A percentile compares a stretch with the other conserved stretches of the same genome.
Evolutionary conservation across 2,329 filamentous ascomycete genomes (phyloP).

Genomic region (Nemania sp.): DNA sequence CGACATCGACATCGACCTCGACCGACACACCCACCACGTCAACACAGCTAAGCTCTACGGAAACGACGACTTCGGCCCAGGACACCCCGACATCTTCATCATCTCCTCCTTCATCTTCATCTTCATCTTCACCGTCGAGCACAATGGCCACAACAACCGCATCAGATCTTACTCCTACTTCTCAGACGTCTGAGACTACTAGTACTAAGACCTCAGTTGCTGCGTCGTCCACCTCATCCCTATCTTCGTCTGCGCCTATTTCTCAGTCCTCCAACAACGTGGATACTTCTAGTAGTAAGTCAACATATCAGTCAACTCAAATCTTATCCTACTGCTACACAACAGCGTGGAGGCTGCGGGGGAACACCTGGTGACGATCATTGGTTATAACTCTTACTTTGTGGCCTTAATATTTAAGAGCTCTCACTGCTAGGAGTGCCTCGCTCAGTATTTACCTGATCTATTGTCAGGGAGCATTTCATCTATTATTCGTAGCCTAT

Average conservation of each 20-base stretch:
- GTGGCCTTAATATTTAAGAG: too few species aligned
- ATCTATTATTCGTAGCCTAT: not conserved
- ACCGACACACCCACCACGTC: constrained; percentile 18
- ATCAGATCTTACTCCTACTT: constrained; percentile 13
- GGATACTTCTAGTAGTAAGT: constrained; percentile 13
- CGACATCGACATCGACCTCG: constrained; percentile 11
- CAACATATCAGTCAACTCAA: too few species aligned
- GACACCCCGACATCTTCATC: constrained; percentile 10
- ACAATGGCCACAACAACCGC: constrained; percentile 21
- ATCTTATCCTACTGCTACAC: too few species aligned
- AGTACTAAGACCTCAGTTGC: not conserved
- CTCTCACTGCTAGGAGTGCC: too few species aligned
- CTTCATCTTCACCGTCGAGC: constrained; percentile 6
- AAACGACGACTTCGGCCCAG: constrained; percentile 26
- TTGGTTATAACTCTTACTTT: too few species aligned
- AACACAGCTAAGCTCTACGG: constrained; percentile 30
- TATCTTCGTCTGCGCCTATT: constrained; percentile 1
- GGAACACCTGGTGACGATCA: too few species aligned
- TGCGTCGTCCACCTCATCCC: constrained; percentile 9
- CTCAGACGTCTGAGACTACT: not conserved
- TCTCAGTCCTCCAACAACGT: constrained; percentile 7
- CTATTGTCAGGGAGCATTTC: too few species aligned
- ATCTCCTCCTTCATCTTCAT: constrained; percentile 6
- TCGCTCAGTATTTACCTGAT: too few species aligned
- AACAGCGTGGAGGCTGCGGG: too few species aligned